Base-by-base conservation (phyloP, 108 stramenopile species). In the Skeletonema menzelii region DNA sequence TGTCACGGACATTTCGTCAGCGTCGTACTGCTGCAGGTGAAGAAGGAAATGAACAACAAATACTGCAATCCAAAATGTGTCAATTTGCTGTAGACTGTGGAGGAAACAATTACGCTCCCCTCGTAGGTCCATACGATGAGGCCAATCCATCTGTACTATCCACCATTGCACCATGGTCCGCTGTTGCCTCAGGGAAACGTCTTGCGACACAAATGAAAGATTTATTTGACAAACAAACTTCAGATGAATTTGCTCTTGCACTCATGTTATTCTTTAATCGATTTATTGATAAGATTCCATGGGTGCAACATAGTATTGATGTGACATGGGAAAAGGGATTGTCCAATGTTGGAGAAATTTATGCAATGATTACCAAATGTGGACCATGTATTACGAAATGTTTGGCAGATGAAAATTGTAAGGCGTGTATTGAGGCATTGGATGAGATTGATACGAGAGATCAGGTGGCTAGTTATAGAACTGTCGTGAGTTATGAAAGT, bases 401-500 rank as follows among this genome's bases (percentile, higher is more conserved):
- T 63, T 57, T 94, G 8, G 34, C 77, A 27, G 95, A 96, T 69
- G 87, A 88, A 46, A 76, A 85, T 28, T 91, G 88, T 67, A 87
- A 89, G 47, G 66, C 76, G 47, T 89, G 88, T 66, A 77, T 96
- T n/a, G 83, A 77, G 56, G 76, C 73, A 14, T 76, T 96, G 72
- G 89, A 87, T 57, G 70, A 78, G 19, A 65, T 94, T 14, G 95
- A 96, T 73, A 85, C 88, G 8, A 77, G 92, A 58, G 84, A 85
- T 72, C 93, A 94, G 73, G 97, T 97, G 15, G 85, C 85, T 8
- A 85, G 88, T 34, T 98, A 98, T 71, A 86, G 98, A 13, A 94
- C 92, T 62, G 94, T 98, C 69, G 95, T 96, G 4, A 96, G 95
- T 2, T 93, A 95, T 75, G 98, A 98, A 79, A 90, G 91, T 10